These are phyloP conservation scores for Talaromyces atroroseus DNA, from an alignment of 2,329 filamentous ascomycete genomes.

Conservation along the genomic window DNA sequence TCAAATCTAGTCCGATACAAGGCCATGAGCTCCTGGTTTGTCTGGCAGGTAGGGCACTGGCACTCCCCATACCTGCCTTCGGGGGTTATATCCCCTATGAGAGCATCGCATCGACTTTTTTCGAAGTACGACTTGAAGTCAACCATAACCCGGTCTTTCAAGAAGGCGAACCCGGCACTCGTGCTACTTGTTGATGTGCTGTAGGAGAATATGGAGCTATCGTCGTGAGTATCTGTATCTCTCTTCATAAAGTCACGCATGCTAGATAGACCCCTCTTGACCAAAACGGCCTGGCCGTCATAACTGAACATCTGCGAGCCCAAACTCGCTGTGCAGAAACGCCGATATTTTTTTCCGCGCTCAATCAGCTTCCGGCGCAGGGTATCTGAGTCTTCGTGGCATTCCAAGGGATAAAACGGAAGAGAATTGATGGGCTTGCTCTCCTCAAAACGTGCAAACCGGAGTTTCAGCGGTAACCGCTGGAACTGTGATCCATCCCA, in stretches of 20 bases:
- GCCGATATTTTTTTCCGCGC: neutral
- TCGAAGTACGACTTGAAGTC: neutral
- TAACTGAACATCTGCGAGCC: neutral
- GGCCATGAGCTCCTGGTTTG: neutral
- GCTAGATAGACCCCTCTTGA: neutral
- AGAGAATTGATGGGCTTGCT: neutral
- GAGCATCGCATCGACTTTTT: neutral
- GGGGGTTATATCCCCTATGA: neutral
- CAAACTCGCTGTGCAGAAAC: neutral
- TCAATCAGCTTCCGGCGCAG: neutral
- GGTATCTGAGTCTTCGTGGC: neutral
- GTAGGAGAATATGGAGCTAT: no score
- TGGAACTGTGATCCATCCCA: neutral
- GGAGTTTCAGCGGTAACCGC: neutral
- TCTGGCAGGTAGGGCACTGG: neutral
- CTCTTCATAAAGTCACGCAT: neutral
- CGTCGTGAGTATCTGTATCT: no score
- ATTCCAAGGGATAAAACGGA: neutral
- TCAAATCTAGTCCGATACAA: neutral
- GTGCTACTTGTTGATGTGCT: neutral
- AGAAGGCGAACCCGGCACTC: neutral
- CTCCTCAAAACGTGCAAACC: neutral
- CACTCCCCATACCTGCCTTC: no score
- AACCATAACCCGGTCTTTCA: constrained; percentile 1
- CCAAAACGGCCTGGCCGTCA: neutral